These are phyloP conservation scores for Onygenales sp. DNA, from an alignment of 2,329 filamentous ascomycete species.

Conservation along the genomic window DNA sequence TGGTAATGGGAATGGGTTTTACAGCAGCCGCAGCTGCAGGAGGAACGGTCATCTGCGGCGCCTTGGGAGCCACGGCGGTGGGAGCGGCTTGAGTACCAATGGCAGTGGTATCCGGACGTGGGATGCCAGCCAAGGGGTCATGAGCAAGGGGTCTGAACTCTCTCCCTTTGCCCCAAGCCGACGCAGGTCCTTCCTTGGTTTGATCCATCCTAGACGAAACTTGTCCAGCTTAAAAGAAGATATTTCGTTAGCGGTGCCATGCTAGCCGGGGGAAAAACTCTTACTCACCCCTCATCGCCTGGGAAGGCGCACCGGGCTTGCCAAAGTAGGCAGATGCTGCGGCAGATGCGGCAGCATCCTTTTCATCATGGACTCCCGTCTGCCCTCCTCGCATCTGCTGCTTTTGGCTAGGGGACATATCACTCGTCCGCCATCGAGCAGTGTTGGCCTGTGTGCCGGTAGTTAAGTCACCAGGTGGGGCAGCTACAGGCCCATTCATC, in stretches of 20 bases:
- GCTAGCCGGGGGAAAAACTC: too few relatives aligned
- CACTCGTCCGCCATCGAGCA: not conserved
- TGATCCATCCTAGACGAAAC: not conserved
- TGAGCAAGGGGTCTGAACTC: slow-evolving; percentile 2
- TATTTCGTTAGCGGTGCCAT: not conserved
- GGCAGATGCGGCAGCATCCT: slow-evolving; percentile 7
- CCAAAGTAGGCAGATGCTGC: slow-evolving; percentile 9
- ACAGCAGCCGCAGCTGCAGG: not conserved
- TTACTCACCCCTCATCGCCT: not conserved
- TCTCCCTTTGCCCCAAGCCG: slow-evolving; percentile 1
- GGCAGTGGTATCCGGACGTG: not conserved
- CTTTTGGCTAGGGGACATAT: not conserved
- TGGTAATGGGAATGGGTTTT: not conserved
- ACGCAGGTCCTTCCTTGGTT: not conserved
- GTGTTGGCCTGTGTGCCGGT: not conserved
- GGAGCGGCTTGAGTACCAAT: not conserved
- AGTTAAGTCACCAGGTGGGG: not conserved
- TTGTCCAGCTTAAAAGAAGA: not conserved
- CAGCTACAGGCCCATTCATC: slow-evolving; percentile 29
- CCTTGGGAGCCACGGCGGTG: not conserved
- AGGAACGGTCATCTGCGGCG: not conserved
- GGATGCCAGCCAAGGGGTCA: slow-evolving; percentile 3
- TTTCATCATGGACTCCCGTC: slow-evolving; percentile 3
- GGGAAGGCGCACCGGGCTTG: not conserved
- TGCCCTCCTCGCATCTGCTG: not conserved